Base-by-base conservation (phyloP, 441 rosid species). In the Gossypium aridum region DNA sequence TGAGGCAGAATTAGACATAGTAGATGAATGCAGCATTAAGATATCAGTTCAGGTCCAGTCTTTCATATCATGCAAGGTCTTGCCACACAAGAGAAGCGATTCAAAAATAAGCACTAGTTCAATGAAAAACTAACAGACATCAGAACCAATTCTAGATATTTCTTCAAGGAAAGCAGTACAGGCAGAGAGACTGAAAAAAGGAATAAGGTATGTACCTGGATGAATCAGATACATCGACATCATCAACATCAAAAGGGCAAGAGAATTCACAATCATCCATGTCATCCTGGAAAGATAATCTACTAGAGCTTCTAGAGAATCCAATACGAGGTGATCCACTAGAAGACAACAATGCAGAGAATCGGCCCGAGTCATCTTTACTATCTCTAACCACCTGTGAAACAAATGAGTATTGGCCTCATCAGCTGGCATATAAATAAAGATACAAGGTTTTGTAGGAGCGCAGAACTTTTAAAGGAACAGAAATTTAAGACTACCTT, bases 161-260 rank as follows among this genome's bases (percentile, higher is more conserved):
- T 55, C 55, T 23, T 61, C 37, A 19, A 34, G 53, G 2, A 72
- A 39, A 17, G 16, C 4, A n/a, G 3, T 34, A 76, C 17, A 34
- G 17, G 20, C 26, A 63, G 4, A n/a, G 16, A 16, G 60, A n/a
- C 2, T 7, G 10, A 14, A 45, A 3, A 61, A 2, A 13, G 7
- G 37, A 31, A 31, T 31, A 61, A 6, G 3, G 1, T 26, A 74
- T 56, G 31, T 81, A 92, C 98, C 93, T 88, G 84, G 79, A 80
- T 10, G 31, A 23, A 82, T 83, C 92, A 67, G 89, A 82, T 43
- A 77, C 71, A 3, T 92, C 97, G 51, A 87, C 87, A 76, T 94
- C 97, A 80, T 94, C 98, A 51, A 91, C 88, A 78, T 86, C 95
- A 64, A 94, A 92, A 77, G 97, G 92, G 82, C 97, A 90, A 22